A percentile compares a stretch with the other conserved stretches of the same genome.
Evolutionary conservation across 352 stramenopile species (phyloP).

Genomic region (Chloridella minuta): DNA sequence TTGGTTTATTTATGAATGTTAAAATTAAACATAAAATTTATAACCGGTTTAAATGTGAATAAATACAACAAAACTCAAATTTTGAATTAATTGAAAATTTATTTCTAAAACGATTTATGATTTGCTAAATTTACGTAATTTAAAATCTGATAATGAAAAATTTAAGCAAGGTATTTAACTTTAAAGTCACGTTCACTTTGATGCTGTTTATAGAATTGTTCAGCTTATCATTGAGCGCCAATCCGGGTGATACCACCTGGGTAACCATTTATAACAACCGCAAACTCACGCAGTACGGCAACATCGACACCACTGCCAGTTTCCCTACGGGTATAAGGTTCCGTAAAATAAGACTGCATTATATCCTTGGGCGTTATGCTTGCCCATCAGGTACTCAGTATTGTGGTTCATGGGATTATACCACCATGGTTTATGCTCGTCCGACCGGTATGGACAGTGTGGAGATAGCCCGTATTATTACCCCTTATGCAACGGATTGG

Average conservation of each 20-base stretch:
- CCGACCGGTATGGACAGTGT: neutral
- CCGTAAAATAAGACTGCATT: neutral
- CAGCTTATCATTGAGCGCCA: too few relatives aligned
- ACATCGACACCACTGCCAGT: neutral
- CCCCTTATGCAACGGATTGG: neutral
- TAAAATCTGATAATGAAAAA: too few relatives aligned
- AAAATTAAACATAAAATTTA: too few relatives aligned
- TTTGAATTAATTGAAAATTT: too few relatives aligned
- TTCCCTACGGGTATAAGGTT: neutral
- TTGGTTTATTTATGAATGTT: too few relatives aligned
- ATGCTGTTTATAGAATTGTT: too few relatives aligned
- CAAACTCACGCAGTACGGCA: neutral
- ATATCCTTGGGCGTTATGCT: neutral
- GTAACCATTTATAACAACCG: neutral
- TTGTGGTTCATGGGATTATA: neutral
- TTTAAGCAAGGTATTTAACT: too few relatives aligned
- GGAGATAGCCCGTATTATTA: neutral
- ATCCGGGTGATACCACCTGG: neutral
- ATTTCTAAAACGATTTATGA: too few relatives aligned
- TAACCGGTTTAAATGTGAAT: too few relatives aligned
- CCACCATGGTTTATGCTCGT: neutral
- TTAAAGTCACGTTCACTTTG: too few relatives aligned
- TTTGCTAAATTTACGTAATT: too few relatives aligned
- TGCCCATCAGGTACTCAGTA: neutral
- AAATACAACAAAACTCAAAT: too few relatives aligned